phyloP scores from a whole-genome alignment of 768 basidiomycete species.

The Dendrothele bispora region DNA sequence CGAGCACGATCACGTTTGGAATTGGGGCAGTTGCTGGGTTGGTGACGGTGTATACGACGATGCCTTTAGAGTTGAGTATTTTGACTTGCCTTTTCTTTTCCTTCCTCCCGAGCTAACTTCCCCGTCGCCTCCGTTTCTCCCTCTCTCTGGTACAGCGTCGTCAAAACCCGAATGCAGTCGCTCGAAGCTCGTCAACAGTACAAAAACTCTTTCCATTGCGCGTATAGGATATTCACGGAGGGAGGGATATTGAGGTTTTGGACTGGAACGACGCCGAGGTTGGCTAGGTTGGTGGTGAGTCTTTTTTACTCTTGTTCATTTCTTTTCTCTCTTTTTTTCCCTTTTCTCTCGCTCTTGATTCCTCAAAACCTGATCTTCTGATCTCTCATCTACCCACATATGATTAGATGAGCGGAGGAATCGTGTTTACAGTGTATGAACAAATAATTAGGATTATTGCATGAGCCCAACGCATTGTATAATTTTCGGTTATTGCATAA shows the following conservation, averaged over 20 bases:
- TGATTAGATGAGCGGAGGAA: too few species aligned
- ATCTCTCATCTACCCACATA: too few species aligned
- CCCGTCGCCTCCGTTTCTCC: background rate
- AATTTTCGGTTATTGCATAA: too few species aligned
- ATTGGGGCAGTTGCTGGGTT: slow-evolving; percentile 93
- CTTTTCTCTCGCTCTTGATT: too few species aligned
- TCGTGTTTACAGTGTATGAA: too few species aligned
- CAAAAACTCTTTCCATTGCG: slow-evolving; percentile 94
- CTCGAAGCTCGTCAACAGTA: slow-evolving; percentile 82
- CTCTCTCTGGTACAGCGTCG: slow-evolving; percentile 54
- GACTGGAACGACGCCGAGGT: slow-evolving; percentile 92
- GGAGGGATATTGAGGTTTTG: slow-evolving; percentile 93
- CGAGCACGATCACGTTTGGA: slow-evolving; percentile 86
- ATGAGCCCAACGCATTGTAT: too few species aligned
- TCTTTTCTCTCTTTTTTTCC: too few species aligned
- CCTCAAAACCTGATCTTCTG: too few species aligned
- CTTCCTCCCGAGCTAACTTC: too few species aligned
- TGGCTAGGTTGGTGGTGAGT: slow-evolving; percentile 83
- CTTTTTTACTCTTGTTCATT: background rate
- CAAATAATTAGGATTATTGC: too few species aligned
- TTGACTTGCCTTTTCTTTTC: too few species aligned
- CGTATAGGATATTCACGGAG: slow-evolving; percentile 90
- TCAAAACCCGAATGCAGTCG: slow-evolving; percentile 98
- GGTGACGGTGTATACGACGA: slow-evolving; percentile 90
- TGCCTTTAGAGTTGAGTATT: slow-evolving; percentile 74